Evolutionary conservation across 352 stramenopile species (phyloP).

Genomic region (Phytophthora ohioensis): DNA sequence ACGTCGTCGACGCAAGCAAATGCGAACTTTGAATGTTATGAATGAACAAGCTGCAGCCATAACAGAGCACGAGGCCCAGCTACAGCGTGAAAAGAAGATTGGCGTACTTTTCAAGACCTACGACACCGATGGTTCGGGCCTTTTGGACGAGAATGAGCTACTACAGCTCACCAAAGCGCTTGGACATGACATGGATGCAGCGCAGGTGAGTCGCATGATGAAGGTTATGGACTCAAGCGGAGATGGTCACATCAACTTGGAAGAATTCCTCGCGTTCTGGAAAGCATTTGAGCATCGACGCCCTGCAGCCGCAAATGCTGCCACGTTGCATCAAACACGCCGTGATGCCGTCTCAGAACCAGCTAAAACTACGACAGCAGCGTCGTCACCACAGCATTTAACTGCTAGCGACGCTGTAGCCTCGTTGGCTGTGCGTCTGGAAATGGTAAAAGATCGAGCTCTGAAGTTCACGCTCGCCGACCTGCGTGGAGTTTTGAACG

Average conservation of each 20-base stretch:
- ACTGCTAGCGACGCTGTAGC: conserved; percentile 34
- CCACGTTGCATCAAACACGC: conserved; percentile 26
- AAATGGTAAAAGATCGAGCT: conserved; percentile 58
- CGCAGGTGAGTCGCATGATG: conserved; percentile 65
- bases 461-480: conserved; percentile 61
- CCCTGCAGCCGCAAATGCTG: conserved; percentile 19
- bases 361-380: background rate
- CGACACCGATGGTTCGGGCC: conserved; percentile 62
- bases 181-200: conserved; percentile 53
- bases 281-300: conserved; percentile 56
- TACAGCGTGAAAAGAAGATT: conserved; percentile 42
- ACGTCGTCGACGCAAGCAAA: conserved; percentile 47
- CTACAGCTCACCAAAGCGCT: conserved; percentile 54
- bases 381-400: conserved; percentile 5
- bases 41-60: conserved; percentile 49
- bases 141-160: conserved; percentile 64
- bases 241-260: conserved; percentile 61
- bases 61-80: conserved; percentile 42
- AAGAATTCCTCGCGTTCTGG: conserved; percentile 80
- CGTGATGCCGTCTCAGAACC: conserved; percentile 30
- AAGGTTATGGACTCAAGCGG: conserved; percentile 68
- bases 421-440: conserved; percentile 54
- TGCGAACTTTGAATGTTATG: conserved; percentile 42
- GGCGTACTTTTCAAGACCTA: conserved; percentile 65
- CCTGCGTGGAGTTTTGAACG: conserved; percentile 51